phyloP scores from a whole-genome alignment of 1,284 basidiomycete genomes.

The Ceratobasidium sp. region DNA sequence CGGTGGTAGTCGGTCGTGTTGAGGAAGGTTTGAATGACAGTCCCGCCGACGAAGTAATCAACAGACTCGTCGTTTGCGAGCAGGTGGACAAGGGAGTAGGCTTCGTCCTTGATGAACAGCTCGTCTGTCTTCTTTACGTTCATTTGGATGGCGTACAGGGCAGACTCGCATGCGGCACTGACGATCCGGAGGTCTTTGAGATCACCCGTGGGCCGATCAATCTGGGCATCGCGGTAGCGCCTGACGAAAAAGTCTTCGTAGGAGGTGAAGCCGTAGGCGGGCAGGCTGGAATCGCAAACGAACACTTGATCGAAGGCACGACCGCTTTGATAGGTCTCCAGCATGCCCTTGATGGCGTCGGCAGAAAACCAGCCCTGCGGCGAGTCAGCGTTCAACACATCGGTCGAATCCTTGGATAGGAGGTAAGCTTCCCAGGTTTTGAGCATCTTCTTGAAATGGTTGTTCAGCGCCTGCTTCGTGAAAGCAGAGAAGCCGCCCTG shows the following conservation, averaged over 20 bases:
- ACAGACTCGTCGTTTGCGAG: slow-evolving; percentile 57
- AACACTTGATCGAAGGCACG: slow-evolving; percentile 55
- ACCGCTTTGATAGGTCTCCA: slow-evolving; percentile 48
- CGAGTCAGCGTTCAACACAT: slow-evolving; percentile 54
- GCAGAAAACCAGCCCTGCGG: slow-evolving; percentile 56
- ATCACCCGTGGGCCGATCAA: slow-evolving; percentile 55
- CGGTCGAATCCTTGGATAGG: slow-evolving; percentile 54
- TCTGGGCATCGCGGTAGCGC: slow-evolving; percentile 51
- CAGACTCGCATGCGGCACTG: slow-evolving; percentile 52
- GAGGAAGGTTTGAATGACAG: slow-evolving; percentile 69
- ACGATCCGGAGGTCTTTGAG: slow-evolving; percentile 57
- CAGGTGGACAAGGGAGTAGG: slow-evolving; percentile 63
- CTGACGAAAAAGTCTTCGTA: slow-evolving; percentile 61
- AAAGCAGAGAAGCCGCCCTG: slow-evolving; percentile 13
- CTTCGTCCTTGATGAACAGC: slow-evolving; percentile 66
- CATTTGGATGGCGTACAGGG: slow-evolving; percentile 52
- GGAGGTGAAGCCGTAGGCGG: slow-evolving; percentile 56
- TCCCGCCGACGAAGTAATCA: slow-evolving; percentile 63
- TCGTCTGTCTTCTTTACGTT: slow-evolving; percentile 58
- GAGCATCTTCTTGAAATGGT: slow-evolving; percentile 31
- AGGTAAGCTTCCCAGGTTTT: slow-evolving; percentile 56
- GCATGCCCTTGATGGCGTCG: slow-evolving; percentile 50
- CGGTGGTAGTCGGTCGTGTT: slow-evolving; percentile 66
- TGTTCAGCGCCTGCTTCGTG: slow-evolving; percentile 18
- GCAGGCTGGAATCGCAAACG: slow-evolving; percentile 55